These are phyloP conservation scores for Meyerozyma guilliermondii DNA, from an alignment of 1,139 yeast species.

Conservation along the genomic window DNA sequence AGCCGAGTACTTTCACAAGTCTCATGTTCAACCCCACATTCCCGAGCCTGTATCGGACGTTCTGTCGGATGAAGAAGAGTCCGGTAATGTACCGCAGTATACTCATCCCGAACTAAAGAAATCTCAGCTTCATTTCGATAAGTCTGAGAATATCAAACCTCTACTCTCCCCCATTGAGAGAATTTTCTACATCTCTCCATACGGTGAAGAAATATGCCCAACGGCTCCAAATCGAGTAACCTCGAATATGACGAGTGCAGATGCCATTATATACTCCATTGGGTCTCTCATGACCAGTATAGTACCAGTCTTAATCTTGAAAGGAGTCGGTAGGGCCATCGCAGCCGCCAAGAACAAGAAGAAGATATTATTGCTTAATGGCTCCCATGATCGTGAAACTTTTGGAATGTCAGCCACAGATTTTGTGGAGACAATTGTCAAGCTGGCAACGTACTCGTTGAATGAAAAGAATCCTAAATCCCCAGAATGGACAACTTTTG, in stretches of 20 bases:
- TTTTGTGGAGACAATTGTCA: constrained; percentile 50
- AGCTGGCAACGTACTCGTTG: constrained; percentile 42
- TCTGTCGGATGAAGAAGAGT: constrained; percentile 32
- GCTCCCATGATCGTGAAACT: constrained; percentile 73
- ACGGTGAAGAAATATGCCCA: constrained; percentile 85
- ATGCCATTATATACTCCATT: constrained; percentile 67
- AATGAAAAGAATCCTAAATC: constrained; percentile 6
- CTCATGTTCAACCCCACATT: not conserved
- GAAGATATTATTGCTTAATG: constrained; percentile 62
- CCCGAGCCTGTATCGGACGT: not conserved
- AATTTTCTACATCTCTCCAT: constrained; percentile 78
- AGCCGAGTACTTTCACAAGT: constrained; percentile 12
- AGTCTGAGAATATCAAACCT: constrained; percentile 49
- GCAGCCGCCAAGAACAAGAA: constrained; percentile 28
- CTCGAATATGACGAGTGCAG: constrained; percentile 45
- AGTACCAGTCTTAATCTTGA: constrained; percentile 67
- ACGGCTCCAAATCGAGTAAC: constrained; percentile 63
- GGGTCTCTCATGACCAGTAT: constrained; percentile 88
- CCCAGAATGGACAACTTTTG: constrained; percentile 34
- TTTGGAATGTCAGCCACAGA: constrained; percentile 57
- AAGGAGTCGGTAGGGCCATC: constrained; percentile 65
- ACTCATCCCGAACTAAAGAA: constrained; percentile 74
- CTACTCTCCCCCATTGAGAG: constrained; percentile 71
- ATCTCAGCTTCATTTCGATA: constrained; percentile 71
- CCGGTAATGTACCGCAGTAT: constrained; percentile 66